A percentile compares a stretch with the other conserved stretches of the same genome.
Conservation (phyloP, 1,139 yeast genomes). For the Yamadazyma spencermartinsiae region DNA sequence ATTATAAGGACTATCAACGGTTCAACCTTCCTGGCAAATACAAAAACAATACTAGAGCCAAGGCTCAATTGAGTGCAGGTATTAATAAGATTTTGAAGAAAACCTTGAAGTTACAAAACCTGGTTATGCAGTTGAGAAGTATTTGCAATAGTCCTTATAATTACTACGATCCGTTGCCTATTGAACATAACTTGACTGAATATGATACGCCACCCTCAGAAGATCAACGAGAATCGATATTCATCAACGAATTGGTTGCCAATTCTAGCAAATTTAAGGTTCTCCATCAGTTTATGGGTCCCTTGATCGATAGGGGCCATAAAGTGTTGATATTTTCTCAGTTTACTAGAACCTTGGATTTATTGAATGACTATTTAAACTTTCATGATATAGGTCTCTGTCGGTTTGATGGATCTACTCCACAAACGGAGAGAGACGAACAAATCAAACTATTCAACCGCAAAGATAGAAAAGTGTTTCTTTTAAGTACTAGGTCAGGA, state of each 20-base stretch:
- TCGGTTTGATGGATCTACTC: slow-evolving; percentile 76
- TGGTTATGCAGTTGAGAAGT: slow-evolving; percentile 79
- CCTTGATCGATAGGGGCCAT: slow-evolving; percentile 51
- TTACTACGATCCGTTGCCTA: slow-evolving; percentile 75
- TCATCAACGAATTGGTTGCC: slow-evolving; percentile 35
- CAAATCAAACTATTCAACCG: slow-evolving; percentile 59
- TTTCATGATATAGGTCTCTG: slow-evolving; percentile 44
- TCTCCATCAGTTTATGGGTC: slow-evolving; percentile 60
- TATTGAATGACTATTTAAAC: slow-evolving; percentile 65
- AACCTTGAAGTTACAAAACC: slow-evolving; percentile 50
- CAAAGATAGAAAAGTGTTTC: slow-evolving; percentile 47
- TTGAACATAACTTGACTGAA: slow-evolving; percentile 15
- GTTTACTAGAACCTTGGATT: slow-evolving; percentile 75
- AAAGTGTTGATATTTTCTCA: slow-evolving; percentile 82
- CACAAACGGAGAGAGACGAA: slow-evolving; percentile 63
- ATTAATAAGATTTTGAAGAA: slow-evolving; percentile 22
- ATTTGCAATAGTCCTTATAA: slow-evolving; percentile 84
- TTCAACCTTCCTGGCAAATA: slow-evolving; percentile 12
- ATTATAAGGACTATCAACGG: slow-evolving; percentile 18
- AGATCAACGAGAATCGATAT: slow-evolving; percentile 14
- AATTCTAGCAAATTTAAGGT: slow-evolving; percentile 74
- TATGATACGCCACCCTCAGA: slow-evolving; percentile 24
- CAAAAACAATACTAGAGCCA: slow-evolving; percentile 7
- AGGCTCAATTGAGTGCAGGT: slow-evolving; percentile 8
- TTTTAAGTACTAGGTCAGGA: slow-evolving; percentile 90